A percentile compares a stretch with the other conserved stretches of the same genome.
phyloP scores from a whole-genome alignment of 2,329 filamentous ascomycete genomes.

The Sporothrix curviconia region DNA sequence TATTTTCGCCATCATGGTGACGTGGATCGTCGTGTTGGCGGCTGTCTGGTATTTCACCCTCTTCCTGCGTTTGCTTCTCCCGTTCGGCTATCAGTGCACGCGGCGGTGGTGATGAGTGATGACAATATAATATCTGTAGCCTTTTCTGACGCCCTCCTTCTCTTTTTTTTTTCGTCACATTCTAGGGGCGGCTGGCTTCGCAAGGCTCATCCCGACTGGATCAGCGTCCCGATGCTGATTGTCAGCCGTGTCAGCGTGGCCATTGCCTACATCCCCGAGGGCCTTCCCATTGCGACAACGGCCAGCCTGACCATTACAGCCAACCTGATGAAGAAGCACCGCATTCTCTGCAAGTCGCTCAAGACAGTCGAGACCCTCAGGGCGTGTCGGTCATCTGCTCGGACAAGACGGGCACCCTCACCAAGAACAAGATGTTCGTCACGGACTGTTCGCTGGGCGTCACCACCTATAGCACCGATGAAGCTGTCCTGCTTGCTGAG shows the following conservation, averaged over 20 bases:
- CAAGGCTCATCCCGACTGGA: constrained; percentile 60
- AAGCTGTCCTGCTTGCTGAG: constrained; percentile 30
- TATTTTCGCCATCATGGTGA: constrained; percentile 61
- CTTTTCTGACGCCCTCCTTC: not conserved
- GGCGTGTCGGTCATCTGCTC: constrained; percentile 66
- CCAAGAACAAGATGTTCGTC: constrained; percentile 65
- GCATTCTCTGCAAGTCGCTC: constrained; percentile 71
- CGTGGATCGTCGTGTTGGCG: constrained; percentile 58
- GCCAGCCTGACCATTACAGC: constrained; percentile 68
- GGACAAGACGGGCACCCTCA: constrained; percentile 70
- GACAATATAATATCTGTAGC: too few relatives aligned
- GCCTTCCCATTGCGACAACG: constrained; percentile 62
- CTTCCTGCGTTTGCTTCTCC: constrained; percentile 24
- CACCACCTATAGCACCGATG: constrained; percentile 40
- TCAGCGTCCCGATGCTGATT: constrained; percentile 64
- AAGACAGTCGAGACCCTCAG: constrained; percentile 73
- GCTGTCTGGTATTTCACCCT: constrained; percentile 51
- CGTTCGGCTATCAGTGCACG: constrained; percentile 10
- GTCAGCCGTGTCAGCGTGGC: constrained; percentile 66
- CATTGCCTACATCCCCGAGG: constrained; percentile 71
- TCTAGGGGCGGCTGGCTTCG: constrained; percentile 55
- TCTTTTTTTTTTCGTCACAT: too few relatives aligned
- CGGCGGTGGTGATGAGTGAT: not conserved
- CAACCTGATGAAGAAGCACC: constrained; percentile 68
- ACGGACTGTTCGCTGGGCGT: constrained; percentile 62